Percentiles rank a stretch among this genome's conserved stretches.
Evolutionary conservation across 139 green algal genomes (phyloP).

Genomic region (Tetraselmis striata): DNA sequence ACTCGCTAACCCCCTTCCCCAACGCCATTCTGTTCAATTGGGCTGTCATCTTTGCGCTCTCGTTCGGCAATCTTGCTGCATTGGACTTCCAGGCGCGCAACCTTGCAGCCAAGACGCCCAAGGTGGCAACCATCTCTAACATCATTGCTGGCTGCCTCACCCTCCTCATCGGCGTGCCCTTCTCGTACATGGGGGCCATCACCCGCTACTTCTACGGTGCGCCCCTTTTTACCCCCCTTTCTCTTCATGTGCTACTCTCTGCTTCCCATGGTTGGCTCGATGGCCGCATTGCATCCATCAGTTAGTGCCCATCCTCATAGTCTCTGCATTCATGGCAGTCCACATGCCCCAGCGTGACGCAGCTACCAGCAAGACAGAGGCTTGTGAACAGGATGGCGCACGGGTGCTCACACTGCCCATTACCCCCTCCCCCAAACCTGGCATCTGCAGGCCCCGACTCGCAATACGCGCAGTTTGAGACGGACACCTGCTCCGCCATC

Average conservation of each 20-base stretch:
- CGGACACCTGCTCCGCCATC: slow-evolving; percentile 30
- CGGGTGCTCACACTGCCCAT: too few species aligned
- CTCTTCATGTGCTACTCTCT: too few species aligned
- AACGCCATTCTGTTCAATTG: slow-evolving; percentile 37
- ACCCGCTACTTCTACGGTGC: slow-evolving; percentile 15
- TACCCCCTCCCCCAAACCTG: too few species aligned
- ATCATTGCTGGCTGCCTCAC: slow-evolving; percentile 24
- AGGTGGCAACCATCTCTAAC: slow-evolving; percentile 18
- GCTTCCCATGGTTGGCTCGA: too few species aligned
- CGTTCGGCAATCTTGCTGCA: slow-evolving; percentile 35
- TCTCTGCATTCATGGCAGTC: too few species aligned
- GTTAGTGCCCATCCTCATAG: too few species aligned
- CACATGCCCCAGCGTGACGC: too few species aligned
- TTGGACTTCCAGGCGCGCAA: slow-evolving; percentile 40
- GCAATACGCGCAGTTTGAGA: slow-evolving; percentile 20
- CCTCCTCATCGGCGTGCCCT: slow-evolving; percentile 28
- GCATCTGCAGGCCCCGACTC: slow-evolving; percentile 25
- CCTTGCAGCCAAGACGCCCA: slow-evolving; percentile 30
- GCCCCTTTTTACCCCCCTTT: too few species aligned
- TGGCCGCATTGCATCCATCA: too few species aligned
- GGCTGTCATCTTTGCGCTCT: slow-evolving; percentile 32
- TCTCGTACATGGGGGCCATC: slow-evolving; percentile 16
- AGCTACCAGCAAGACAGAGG: too few species aligned
- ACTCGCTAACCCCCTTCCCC: slow-evolving; percentile 27
- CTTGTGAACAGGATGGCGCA: too few species aligned